phyloP scores from a whole-genome alignment of 768 basidiomycete species.

The Boletus vermiculosoides region DNA sequence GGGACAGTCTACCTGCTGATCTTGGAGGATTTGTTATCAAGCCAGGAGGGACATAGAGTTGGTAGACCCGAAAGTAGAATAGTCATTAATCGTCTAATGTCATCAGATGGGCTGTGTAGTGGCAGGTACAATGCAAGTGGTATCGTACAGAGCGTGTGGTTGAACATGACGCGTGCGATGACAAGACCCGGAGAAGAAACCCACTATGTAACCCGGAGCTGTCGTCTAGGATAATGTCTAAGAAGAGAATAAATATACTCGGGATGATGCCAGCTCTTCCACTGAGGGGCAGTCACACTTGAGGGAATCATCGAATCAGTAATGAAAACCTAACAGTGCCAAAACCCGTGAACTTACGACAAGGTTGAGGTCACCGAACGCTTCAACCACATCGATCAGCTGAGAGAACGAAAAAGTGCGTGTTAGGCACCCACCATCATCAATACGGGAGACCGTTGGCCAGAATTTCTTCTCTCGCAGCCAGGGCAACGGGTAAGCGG shows the following conservation, averaged over 20 bases:
- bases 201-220: conserved; percentile 30
- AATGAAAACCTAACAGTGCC: not conserved
- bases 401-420: not conserved
- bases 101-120: conserved; percentile 11
- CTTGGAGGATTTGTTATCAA: conserved; percentile 23
- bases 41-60: conserved; percentile 8
- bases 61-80: conserved; percentile 7
- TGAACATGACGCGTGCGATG: conserved; percentile 52
- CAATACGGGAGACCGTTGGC: conserved; percentile 89
- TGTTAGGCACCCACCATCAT: conserved; percentile 70
- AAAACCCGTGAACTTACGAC: conserved; percentile 53
- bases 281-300: conserved; percentile 88
- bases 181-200: conserved; percentile 50
- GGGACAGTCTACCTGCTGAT: conserved; percentile 27
- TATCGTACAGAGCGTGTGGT: conserved; percentile 52
- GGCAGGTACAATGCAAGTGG: conserved; percentile 26
- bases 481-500: conserved; percentile 87
- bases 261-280: conserved; percentile 61
- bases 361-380: conserved; percentile 91
- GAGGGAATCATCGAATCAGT: conserved; percentile 9
- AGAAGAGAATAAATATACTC: conserved; percentile 13
- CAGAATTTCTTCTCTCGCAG: conserved; percentile 92
- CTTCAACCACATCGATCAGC: conserved; percentile 39
- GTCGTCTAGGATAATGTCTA: conserved; percentile 25
- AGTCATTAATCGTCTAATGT: conserved; percentile 16